phyloP scores from a whole-genome alignment of 306 rosid genomes.

The Trifolium pratense region DNA sequence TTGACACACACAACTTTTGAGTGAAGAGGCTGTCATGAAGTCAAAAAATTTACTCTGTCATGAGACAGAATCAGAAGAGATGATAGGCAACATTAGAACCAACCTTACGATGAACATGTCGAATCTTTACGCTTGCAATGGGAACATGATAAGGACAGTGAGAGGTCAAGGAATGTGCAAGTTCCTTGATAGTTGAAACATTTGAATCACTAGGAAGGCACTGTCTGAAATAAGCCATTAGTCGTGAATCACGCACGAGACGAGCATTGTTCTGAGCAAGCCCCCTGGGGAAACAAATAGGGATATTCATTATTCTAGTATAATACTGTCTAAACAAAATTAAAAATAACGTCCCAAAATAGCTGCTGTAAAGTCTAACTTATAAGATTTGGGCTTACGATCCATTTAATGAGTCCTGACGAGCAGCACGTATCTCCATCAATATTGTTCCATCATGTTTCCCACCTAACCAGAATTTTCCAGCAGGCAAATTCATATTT shows the following conservation, averaged over 20 bases:
- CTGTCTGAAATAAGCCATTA: slow-evolving; percentile 90
- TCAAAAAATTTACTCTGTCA: not conserved
- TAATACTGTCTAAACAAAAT: not conserved
- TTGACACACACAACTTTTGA: not conserved
- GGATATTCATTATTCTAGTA: not conserved
- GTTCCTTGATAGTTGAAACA: slow-evolving; percentile 77
- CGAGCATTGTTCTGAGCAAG: slow-evolving; percentile 74
- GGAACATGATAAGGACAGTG: slow-evolving; percentile 92
- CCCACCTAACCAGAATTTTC: slow-evolving; percentile 77
- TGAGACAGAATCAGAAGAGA: slow-evolving; percentile 11
- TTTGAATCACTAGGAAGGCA: slow-evolving; percentile 65
- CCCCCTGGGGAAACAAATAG: slow-evolving; percentile 53
- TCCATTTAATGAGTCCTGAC: slow-evolving; percentile 69
- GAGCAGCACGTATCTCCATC: slow-evolving; percentile 78
- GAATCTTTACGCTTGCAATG: slow-evolving; percentile 72
- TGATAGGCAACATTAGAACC: slow-evolving; percentile 40
- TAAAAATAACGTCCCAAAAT: not conserved
- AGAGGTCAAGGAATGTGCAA: slow-evolving; percentile 82
- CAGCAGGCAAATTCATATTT: slow-evolving; percentile 82
- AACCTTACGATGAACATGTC: slow-evolving; percentile 71
- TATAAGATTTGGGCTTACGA: slow-evolving; percentile 64
- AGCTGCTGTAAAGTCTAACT: slow-evolving; percentile 27
- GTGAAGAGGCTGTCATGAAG: slow-evolving; percentile 10
- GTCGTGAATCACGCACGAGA: slow-evolving; percentile 67
- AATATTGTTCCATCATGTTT: slow-evolving; percentile 48